Percentiles rank a stretch among this genome's conserved stretches.
These are phyloP conservation scores for Sporothrix curviconia DNA, from an alignment of 2,329 filamentous ascomycete genomes.

Conservation along the genomic window DNA sequence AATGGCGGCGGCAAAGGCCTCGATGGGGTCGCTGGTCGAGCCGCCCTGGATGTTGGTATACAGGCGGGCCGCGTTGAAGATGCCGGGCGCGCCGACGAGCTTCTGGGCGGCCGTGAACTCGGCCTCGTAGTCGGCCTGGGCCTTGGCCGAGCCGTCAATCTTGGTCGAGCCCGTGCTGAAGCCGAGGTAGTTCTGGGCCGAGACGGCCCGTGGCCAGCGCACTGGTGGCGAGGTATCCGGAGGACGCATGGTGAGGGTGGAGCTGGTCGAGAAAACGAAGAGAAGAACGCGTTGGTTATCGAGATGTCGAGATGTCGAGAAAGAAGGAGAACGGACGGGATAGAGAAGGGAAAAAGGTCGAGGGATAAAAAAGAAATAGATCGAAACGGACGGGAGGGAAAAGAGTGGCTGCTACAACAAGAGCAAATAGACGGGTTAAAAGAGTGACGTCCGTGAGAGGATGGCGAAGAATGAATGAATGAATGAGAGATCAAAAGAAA, in stretches of 20 bases:
- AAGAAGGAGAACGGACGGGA: not conserved
- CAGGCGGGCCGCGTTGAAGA: slow-evolving; percentile 59
- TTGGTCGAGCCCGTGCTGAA: slow-evolving; percentile 47
- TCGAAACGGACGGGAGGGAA: no score
- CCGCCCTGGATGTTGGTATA: slow-evolving; percentile 63
- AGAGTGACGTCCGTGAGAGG: no score
- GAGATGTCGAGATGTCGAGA: slow-evolving; percentile 1
- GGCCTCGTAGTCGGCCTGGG: slow-evolving; percentile 52
- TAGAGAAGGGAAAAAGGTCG: no score
- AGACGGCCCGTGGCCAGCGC: slow-evolving; percentile 35
- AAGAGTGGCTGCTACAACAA: no score
- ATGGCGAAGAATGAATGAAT: no score
- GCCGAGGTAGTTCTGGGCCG: slow-evolving; percentile 43
- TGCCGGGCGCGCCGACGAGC: slow-evolving; percentile 54
- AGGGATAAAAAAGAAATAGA: no score
- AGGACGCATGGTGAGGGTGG: slow-evolving; percentile 34
- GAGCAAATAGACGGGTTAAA: no score
- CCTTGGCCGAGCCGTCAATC: slow-evolving; percentile 44
- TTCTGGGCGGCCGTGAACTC: slow-evolving; percentile 61
- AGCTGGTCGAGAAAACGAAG: not conserved
- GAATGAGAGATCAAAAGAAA: no score
- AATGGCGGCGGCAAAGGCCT: slow-evolving; percentile 69
- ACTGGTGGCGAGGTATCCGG: slow-evolving; percentile 32
- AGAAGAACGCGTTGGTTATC: not conserved
- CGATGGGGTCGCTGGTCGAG: slow-evolving; percentile 66